Conservation (phyloP, 768 basidiomycete species). For the Boletellus sp. region DNA sequence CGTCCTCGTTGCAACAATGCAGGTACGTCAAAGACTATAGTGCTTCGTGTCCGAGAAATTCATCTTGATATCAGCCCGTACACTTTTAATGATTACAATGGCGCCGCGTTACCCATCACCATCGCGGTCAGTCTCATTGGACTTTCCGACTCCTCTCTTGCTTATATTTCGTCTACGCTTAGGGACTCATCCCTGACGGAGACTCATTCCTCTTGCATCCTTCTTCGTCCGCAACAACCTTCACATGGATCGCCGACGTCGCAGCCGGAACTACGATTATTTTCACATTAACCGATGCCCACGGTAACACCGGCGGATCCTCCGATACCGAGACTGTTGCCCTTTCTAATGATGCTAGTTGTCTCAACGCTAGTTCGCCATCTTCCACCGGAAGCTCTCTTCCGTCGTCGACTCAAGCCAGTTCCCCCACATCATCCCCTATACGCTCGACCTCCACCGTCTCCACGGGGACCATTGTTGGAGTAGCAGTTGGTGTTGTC, state of each 20-base stretch:
- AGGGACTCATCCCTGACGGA: slow-evolving; percentile 68
- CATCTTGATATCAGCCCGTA: slow-evolving; percentile 38
- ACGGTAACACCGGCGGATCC: slow-evolving; percentile 53
- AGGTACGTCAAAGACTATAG: slow-evolving; percentile 35
- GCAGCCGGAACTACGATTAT: slow-evolving; percentile 55
- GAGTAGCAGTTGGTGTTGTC: slow-evolving; percentile 46
- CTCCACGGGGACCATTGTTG: slow-evolving; percentile 47
- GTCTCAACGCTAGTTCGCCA: slow-evolving; percentile 51
- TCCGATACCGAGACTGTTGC: slow-evolving; percentile 51
- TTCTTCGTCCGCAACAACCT: slow-evolving; percentile 34
- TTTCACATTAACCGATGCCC: slow-evolving; percentile 52
- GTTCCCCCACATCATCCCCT: slow-evolving; percentile 19
- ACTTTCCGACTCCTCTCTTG: not conserved
- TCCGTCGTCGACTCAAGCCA: slow-evolving; percentile 20
- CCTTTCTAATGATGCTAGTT: slow-evolving; percentile 45
- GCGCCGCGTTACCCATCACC: slow-evolving; percentile 51
- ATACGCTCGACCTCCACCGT: slow-evolving; percentile 23
- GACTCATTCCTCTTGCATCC: slow-evolving; percentile 43
- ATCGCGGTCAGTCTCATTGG: slow-evolving; percentile 41
- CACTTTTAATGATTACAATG: slow-evolving; percentile 40
- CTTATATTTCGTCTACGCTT: not conserved
- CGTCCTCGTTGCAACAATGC: slow-evolving; percentile 58
- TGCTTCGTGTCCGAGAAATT: slow-evolving; percentile 1
- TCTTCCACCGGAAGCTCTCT: slow-evolving; percentile 41
- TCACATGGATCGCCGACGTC: slow-evolving; percentile 56